Percentiles rank a stretch among this genome's conserved stretches.
Conservation (phyloP, 805 yeast species). For the Nakazawaea ernobii region DNA sequence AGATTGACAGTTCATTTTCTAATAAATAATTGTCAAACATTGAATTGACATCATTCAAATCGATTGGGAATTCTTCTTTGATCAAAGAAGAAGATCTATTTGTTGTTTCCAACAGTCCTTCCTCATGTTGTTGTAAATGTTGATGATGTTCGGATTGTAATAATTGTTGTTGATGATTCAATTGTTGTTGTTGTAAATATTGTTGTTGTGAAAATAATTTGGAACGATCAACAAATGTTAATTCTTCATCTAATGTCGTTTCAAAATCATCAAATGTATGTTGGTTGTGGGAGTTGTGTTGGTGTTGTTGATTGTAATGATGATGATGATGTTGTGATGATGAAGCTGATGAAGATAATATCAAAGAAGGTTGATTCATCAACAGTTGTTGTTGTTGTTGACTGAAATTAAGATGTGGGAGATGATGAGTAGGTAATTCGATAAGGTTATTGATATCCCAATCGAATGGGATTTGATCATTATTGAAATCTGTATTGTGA, state of each 20-base stretch:
- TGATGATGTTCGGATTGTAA: neutral
- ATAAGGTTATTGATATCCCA: constrained; percentile 7
- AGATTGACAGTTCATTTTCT: constrained; percentile 1
- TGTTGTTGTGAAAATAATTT: neutral
- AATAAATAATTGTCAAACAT: constrained; percentile 4
- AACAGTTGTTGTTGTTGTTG: neutral
- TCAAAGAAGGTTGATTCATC: too few species aligned
- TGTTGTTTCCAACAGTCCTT: too few species aligned
- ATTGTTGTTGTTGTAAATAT: constrained; percentile 5
- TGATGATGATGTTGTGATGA: neutral
- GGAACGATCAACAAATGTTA: constrained; percentile 8
- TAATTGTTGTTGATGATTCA: neutral
- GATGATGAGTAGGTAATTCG: constrained; percentile 2
- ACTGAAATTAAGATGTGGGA: neutral
- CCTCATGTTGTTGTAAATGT: neutral
- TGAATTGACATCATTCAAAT: constrained; percentile 1
- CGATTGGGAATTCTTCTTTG: constrained; percentile 1
- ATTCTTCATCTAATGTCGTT: constrained; percentile 13
- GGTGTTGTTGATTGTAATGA: neutral
- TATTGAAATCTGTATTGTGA: neutral
- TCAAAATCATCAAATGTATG: constrained; percentile 1
- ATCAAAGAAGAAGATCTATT: too few species aligned
- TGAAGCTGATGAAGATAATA: too few species aligned
- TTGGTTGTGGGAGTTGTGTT: neutral
- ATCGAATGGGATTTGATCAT: constrained; percentile 7